A percentile compares a stretch with the other conserved stretches of the same genome.
These are phyloP conservation scores for Suhomyces choctaworum DNA, from an alignment of 1,139 yeast genomes.

Conservation along the genomic window DNA sequence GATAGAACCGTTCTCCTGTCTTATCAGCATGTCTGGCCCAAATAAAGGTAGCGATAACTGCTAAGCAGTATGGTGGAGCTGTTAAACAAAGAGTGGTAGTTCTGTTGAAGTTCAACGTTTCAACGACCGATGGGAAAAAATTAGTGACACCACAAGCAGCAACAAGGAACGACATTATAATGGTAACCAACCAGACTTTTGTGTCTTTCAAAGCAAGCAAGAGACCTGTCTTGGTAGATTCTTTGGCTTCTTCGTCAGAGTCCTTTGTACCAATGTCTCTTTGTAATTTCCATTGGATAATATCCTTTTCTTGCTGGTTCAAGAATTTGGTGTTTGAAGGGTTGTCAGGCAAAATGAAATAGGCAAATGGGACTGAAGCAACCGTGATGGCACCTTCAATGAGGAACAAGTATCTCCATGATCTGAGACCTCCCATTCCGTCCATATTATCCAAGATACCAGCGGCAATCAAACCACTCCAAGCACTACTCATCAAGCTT, in stretches of 20 bases:
- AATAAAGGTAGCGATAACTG: conserved; percentile 52
- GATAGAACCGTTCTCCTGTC: conserved; percentile 58
- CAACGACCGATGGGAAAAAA: conserved; percentile 61
- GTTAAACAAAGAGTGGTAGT: conserved; percentile 55
- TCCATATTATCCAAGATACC: conserved; percentile 52
- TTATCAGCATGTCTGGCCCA: conserved; percentile 62
- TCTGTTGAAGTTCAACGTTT: conserved; percentile 50
- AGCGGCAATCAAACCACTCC: conserved; percentile 75
- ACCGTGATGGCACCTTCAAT: conserved; percentile 26
- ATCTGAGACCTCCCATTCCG: conserved; percentile 44
- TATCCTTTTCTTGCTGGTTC: conserved; percentile 21
- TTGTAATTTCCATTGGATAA: conserved; percentile 37
- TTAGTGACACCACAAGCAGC: conserved; percentile 62
- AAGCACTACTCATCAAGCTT: conserved; percentile 76
- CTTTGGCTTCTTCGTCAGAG: conserved; percentile 29
- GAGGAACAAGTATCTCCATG: conserved; percentile 24
- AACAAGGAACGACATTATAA: conserved; percentile 49
- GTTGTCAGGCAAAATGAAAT: conserved; percentile 23
- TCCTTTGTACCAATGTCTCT: conserved; percentile 44
- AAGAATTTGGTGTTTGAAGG: conserved; percentile 24
- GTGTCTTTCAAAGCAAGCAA: conserved; percentile 42
- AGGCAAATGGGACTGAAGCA: conserved; percentile 23
- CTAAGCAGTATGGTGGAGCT: conserved; percentile 60
- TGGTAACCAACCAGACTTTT: conserved; percentile 50
- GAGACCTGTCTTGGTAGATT: conserved; percentile 23